Conservation (phyloP, 2,329 filamentous ascomycete species). For the Paramyrothecium sp. region DNA sequence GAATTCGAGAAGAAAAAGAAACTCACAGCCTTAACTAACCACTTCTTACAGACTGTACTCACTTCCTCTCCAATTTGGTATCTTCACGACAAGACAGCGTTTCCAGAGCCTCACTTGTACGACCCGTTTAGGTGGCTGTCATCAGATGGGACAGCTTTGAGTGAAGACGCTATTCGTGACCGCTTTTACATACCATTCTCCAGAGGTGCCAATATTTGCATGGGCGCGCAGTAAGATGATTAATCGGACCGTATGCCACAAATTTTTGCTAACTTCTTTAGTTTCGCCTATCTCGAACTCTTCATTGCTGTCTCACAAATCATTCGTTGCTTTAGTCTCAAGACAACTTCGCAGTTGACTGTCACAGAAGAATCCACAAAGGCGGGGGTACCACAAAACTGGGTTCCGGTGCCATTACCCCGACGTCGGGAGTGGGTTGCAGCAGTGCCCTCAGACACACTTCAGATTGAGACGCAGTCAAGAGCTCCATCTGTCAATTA, state of each 20-base stretch:
- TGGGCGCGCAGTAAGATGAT: slow-evolving; percentile 21
- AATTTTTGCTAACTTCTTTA: not conserved
- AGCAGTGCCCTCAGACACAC: slow-evolving; percentile 12
- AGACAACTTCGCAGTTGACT: not conserved
- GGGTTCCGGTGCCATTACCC: slow-evolving; percentile 15
- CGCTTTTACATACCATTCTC: slow-evolving; percentile 26
- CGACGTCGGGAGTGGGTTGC: slow-evolving; percentile 18
- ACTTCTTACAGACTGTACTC: slow-evolving; percentile 15
- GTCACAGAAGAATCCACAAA: not conserved
- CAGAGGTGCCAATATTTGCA: slow-evolving; percentile 22
- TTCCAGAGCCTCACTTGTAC: slow-evolving; percentile 18
- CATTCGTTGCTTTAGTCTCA: not conserved
- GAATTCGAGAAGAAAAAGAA: too few relatives aligned
- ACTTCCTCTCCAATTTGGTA: slow-evolving; percentile 28
- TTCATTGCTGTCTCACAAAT: slow-evolving; percentile 11
- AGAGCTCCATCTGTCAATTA: too few relatives aligned
- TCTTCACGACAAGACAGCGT: slow-evolving; percentile 21
- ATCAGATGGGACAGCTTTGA: slow-evolving; percentile 4
- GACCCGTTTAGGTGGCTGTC: slow-evolving; percentile 24
- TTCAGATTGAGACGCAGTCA: too few relatives aligned
- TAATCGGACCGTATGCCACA: not conserved
- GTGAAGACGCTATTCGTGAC: slow-evolving; percentile 16
- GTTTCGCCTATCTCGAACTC: slow-evolving; percentile 14
- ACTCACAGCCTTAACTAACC: not conserved
- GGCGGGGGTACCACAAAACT: slow-evolving; percentile 1